Conservation (phyloP, 2,329 filamentous ascomycete genomes). For the Phyllosticta citriasiana region DNA sequence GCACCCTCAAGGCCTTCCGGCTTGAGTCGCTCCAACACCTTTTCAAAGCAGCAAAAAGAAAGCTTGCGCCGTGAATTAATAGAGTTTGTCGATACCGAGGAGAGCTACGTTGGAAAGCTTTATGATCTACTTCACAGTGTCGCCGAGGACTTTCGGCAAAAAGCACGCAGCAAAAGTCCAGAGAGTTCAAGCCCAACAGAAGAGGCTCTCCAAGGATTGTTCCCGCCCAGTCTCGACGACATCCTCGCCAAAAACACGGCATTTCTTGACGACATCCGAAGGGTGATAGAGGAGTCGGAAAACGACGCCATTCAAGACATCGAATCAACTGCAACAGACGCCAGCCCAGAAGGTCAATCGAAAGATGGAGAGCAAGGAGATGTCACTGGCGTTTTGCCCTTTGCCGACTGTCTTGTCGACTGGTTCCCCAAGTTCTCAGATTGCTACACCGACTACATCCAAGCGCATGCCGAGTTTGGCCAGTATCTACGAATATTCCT, state of each 20-base stretch:
- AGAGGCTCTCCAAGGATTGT: slow-evolving; percentile 63
- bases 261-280: slow-evolving; percentile 68
- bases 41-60: slow-evolving; percentile 72
- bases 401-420: slow-evolving; percentile 73
- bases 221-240: slow-evolving; percentile 67
- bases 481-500: slow-evolving; percentile 70
- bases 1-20: slow-evolving; percentile 80
- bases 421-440: slow-evolving; percentile 91
- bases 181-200: slow-evolving; percentile 61
- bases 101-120: slow-evolving; percentile 83
- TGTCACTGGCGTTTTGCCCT: slow-evolving; percentile 64
- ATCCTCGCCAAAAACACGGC: slow-evolving; percentile 74
- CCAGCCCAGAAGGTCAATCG: slow-evolving; percentile 63
- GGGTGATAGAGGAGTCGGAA: slow-evolving; percentile 73
- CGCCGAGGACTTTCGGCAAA: slow-evolving; percentile 67
- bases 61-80: slow-evolving; percentile 78
- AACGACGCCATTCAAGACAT: slow-evolving; percentile 70
- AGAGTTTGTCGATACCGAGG: slow-evolving; percentile 87
- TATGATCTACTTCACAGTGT: slow-evolving; percentile 73
- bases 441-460: slow-evolving; percentile 89
- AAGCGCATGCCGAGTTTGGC: slow-evolving; percentile 78
- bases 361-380: slow-evolving; percentile 38
- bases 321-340: slow-evolving; percentile 49
- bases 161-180: slow-evolving; percentile 48
- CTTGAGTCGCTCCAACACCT: slow-evolving; percentile 66